Evolutionary conservation across 2,329 filamentous ascomycete genomes (phyloP).

Genomic region (Trichoderma koningii): DNA sequence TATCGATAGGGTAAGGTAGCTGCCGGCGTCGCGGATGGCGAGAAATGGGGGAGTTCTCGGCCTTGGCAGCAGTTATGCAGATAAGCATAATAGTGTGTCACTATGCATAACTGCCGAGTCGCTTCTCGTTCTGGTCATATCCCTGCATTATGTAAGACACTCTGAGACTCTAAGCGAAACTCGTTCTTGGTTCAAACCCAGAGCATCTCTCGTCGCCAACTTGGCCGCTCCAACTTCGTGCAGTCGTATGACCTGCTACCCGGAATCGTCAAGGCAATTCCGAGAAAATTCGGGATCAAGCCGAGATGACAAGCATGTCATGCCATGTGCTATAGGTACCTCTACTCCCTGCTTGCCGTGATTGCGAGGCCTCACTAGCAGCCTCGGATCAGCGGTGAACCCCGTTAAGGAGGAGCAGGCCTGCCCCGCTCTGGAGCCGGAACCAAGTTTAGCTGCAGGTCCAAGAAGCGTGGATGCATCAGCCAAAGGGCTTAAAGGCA

Average conservation of each 20-base stretch:
- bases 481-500: background rate
- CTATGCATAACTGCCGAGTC: background rate
- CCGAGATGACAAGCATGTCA: constrained; percentile 15
- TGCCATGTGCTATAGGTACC: background rate
- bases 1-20: constrained; percentile 25
- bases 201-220: no score
- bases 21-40: background rate
- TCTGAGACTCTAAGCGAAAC: no score
- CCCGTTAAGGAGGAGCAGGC: constrained; percentile 25
- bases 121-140: no score
- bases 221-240: no score
- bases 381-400: constrained; percentile 26
- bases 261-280: no score
- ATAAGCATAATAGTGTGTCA: background rate
- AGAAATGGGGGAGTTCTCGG: background rate
- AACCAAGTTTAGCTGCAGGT: constrained; percentile 16
- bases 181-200: no score
- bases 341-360: background rate
- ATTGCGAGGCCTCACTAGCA: constrained; percentile 20
- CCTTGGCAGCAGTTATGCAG: background rate
- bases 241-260: no score
- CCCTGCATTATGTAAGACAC: no score
- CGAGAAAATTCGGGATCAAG: background rate
- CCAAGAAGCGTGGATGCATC: constrained; percentile 12
- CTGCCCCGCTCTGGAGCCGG: constrained; percentile 35